These are phyloP conservation scores for Nemophila menziesii DNA, from an alignment of 257 asterid species.

Conservation along the genomic window DNA sequence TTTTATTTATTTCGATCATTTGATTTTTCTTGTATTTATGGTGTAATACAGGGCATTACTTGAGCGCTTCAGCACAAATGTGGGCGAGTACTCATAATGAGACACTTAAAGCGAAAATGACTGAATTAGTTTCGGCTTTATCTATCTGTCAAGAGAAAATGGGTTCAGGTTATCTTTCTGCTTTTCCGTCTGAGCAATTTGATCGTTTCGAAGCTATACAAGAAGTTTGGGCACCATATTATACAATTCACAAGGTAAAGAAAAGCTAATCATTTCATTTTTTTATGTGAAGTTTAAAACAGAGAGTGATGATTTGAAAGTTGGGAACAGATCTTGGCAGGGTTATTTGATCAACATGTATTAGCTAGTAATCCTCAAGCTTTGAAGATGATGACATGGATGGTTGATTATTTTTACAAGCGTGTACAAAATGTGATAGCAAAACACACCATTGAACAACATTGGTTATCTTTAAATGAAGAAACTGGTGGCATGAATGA, in stretches of 20 bases:
- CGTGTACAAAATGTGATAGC: slow-evolving; percentile 69
- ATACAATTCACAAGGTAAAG: slow-evolving; percentile 83
- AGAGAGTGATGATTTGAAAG: not conserved
- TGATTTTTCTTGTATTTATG: not conserved
- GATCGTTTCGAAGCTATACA: slow-evolving; percentile 61
- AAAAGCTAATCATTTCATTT: slow-evolving; percentile 3
- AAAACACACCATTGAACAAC: slow-evolving; percentile 53
- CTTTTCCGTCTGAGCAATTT: slow-evolving; percentile 60
- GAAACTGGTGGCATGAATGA: slow-evolving; percentile 99
- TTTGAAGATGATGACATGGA: slow-evolving; percentile 37
- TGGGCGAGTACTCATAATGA: slow-evolving; percentile 88
- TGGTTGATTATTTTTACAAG: slow-evolving; percentile 71
- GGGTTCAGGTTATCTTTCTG: slow-evolving; percentile 79
- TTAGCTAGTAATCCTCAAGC: slow-evolving; percentile 53
- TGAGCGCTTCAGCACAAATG: slow-evolving; percentile 83
- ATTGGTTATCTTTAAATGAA: slow-evolving; percentile 63
- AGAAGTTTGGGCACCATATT: slow-evolving; percentile 92
- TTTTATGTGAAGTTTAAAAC: not conserved
- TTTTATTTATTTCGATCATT: not conserved
- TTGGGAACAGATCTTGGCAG: slow-evolving; percentile 63
- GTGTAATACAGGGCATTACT: slow-evolving; percentile 51
- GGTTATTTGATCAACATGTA: slow-evolving; percentile 74
- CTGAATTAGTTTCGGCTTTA: slow-evolving; percentile 39
- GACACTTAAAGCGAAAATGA: slow-evolving; percentile 44
- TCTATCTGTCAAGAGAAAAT: slow-evolving; percentile 52